Evolutionary conservation across 768 basidiomycete species (phyloP), one percentile per base, ranked within the genome.

Genomic region (Calocybe indica): DNA sequence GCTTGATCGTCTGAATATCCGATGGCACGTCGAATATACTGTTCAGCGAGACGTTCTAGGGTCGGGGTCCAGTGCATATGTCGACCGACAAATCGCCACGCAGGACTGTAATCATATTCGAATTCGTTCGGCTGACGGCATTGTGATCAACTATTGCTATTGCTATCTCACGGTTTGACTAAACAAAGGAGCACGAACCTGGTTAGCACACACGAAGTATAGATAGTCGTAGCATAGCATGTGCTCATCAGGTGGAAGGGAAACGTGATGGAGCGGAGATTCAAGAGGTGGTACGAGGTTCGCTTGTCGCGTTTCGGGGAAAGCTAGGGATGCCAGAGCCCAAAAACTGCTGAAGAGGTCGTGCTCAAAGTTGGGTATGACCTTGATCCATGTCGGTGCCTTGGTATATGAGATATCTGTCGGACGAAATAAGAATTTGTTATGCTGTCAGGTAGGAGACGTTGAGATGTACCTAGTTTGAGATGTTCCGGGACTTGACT

Each of bases 61-160:
- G 52, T 54, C 6, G 67, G 60, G 2, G 68, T 67, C 77, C 77
- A 83, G 45, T 67, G 69, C 64, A 80, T 67, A 53, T 80, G 58
- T 51, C 70, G 64, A 12, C 77, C 80, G 32, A 76, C 77, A 57
- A 71, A 71, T 53, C 73, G 63, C 81, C 81, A 83, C 12, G 73
- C 78, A 13, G 80, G 79, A 47, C 74, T 74, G 55, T 73, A 82
- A 48, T 82, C 79, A 44, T 67, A 70, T 40, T 78, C 76, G 56
- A 73, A 76, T 55, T 82, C 80, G 48, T 64, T 75, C 5, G 76
- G 71, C 78, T 82, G 48, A 29, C 32, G 30, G n/a, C 14, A n/a
- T 37, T 9, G 28, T 1, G 5, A 40, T 35, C 22, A 22, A 22
- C 2, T 22, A 22, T 22, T 22, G 22, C 2, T 22, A 22, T 22